phyloP scores from a whole-genome alignment of 164 flowering plant species.

The Pachysandra terminalis region DNA sequence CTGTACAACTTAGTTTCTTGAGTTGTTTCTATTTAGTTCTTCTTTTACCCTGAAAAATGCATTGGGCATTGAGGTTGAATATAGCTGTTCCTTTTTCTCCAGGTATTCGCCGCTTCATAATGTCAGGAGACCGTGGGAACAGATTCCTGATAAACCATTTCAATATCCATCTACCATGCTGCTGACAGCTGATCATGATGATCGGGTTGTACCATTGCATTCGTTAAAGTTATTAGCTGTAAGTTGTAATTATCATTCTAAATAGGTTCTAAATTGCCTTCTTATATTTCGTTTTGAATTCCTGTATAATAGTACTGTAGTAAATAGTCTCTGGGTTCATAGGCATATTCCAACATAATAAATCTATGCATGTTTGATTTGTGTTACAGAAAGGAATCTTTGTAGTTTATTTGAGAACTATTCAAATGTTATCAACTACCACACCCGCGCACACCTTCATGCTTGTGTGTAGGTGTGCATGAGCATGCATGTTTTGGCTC shows the following conservation, averaged over 20 bases:
- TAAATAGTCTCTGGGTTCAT: too few relatives aligned
- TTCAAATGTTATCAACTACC: too few relatives aligned
- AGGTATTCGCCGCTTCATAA: constrained; percentile 98
- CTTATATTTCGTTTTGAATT: too few relatives aligned
- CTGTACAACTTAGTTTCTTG: not conserved
- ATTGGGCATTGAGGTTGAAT: not conserved
- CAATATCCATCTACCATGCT: constrained; percentile 95
- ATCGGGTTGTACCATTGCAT: constrained; percentile 95
- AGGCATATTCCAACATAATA: too few relatives aligned
- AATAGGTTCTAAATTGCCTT: not conserved
- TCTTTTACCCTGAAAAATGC: not conserved
- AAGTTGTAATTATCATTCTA: constrained; percentile 22
- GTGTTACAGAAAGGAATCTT: not conserved
- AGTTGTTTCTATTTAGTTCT: too few relatives aligned
- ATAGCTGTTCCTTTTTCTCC: not conserved
- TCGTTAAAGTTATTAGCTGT: constrained; percentile 91
- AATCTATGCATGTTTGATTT: not conserved
- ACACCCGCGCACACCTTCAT: too few relatives aligned
- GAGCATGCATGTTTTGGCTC: too few relatives aligned
- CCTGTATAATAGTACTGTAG: too few relatives aligned
- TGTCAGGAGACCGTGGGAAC: constrained; percentile 95
- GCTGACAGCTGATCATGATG: constrained; percentile 99
- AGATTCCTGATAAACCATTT: constrained; percentile 24
- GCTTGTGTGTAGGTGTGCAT: too few relatives aligned
- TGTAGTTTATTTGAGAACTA: too few relatives aligned